Percentiles rank a stretch among this genome's conserved stretches.
Evolutionary conservation across 1,139 yeast genomes (phyloP).

Genomic region (Candida gigantensis): DNA sequence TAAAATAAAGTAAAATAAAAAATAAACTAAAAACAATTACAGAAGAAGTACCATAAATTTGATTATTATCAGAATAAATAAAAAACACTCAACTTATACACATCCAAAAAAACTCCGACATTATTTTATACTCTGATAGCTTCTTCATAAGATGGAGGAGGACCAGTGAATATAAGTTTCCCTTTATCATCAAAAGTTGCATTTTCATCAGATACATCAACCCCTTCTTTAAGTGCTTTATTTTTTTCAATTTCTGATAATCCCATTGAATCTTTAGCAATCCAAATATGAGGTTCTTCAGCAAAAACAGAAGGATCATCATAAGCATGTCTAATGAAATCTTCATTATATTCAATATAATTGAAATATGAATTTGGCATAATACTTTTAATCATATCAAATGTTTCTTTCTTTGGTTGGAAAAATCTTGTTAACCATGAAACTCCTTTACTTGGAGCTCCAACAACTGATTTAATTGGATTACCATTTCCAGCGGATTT

Average conservation of each 20-base stretch:
- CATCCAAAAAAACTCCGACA: no score
- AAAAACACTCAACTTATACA: no score
- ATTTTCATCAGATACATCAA: constrained; percentile 59
- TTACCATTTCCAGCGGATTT: constrained; percentile 16
- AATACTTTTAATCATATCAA: constrained; percentile 36
- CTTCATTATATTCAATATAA: constrained; percentile 45
- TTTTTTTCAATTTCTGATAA: constrained; percentile 61
- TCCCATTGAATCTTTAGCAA: constrained; percentile 69
- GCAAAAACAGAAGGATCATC: constrained; percentile 65
- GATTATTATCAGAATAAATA: no score
- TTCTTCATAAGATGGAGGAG: constrained; percentile 62
- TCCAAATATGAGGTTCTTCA: constrained; percentile 68
- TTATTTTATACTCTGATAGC: constrained; percentile 41
- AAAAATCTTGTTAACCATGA: constrained; percentile 42
- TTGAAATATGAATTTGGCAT: constrained; percentile 46
- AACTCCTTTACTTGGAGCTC: constrained; percentile 21
- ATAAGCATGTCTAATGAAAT: constrained; percentile 55
- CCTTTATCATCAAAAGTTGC: constrained; percentile 61
- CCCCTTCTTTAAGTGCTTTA: constrained; percentile 55
- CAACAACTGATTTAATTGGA: constrained; percentile 11
- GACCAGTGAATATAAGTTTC: constrained; percentile 51
- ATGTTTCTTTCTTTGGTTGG: constrained; percentile 41
- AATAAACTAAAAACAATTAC: neutral
- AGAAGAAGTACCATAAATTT: no score
- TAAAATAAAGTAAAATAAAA: constrained; percentile 4